Conservation (phyloP, 2,329 filamentous ascomycete genomes). For the Cercospora brassicicola region DNA sequence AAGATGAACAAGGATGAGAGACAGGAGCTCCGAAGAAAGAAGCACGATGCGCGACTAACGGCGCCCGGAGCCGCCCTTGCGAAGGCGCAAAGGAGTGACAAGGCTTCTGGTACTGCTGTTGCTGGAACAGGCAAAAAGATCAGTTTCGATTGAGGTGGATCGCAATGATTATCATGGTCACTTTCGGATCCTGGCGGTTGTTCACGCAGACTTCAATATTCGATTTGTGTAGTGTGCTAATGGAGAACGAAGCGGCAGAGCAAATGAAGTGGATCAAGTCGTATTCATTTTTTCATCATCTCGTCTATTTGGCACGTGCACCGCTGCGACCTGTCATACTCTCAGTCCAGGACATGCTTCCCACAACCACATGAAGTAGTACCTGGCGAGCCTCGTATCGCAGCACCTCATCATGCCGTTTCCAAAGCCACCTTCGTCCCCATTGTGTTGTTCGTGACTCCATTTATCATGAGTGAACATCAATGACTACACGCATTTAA, state of each 20-base stretch:
- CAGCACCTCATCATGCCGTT: constrained; percentile 40
- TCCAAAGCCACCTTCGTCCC: constrained; percentile 14
- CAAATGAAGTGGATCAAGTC: constrained; percentile 13
- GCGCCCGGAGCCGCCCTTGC: constrained; percentile 47
- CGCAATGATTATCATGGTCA: background rate
- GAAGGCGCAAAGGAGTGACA: constrained; percentile 51
- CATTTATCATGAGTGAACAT: background rate
- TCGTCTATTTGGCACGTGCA: constrained; percentile 24
- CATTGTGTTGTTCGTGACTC: background rate
- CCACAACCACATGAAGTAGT: constrained; percentile 26
- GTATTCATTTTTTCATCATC: constrained; percentile 14
- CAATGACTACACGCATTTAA: constrained; percentile 30
- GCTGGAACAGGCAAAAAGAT: constrained; percentile 76
- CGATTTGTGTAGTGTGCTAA: background rate
- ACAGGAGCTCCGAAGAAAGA: constrained; percentile 40
- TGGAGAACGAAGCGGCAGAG: background rate
- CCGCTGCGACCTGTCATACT: constrained; percentile 45
- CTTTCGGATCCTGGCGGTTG: background rate
- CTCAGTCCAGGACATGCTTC: constrained; percentile 29
- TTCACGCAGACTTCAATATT: background rate
- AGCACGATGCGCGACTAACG: constrained; percentile 47
- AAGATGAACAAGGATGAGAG: constrained; percentile 37
- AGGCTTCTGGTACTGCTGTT: constrained; percentile 74
- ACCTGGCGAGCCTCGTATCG: constrained; percentile 40
- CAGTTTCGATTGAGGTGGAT: constrained; percentile 62